Evolutionary conservation across 495 filamentous ascomycete species (phyloP).

Genomic region (Penicilliopsis zonata): DNA sequence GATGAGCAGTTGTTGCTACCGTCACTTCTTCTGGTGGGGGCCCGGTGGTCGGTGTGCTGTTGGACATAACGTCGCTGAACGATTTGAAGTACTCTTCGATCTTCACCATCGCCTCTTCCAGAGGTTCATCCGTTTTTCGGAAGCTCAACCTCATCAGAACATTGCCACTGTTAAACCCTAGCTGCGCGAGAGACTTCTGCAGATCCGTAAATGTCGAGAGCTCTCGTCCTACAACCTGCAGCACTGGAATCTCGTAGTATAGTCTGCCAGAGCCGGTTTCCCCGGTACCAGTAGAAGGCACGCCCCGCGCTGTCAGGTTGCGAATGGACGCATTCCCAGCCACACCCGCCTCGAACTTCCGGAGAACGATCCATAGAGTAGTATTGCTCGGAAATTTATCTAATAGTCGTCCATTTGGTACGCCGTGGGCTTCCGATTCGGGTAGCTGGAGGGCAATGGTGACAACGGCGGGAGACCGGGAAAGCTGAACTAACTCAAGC

Average conservation of each 20-base stretch:
- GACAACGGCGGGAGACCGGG: conserved; percentile 69
- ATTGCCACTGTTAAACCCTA: conserved; percentile 76
- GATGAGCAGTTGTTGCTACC: not conserved
- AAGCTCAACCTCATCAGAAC: conserved; percentile 68
- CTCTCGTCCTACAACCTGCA: conserved; percentile 70
- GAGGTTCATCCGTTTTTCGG: conserved; percentile 57
- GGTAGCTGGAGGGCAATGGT: conserved; percentile 77
- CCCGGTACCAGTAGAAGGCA: conserved; percentile 42
- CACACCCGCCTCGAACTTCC: conserved; percentile 69
- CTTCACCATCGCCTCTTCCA: conserved; percentile 75
- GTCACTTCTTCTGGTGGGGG: not conserved
- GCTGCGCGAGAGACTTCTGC: conserved; percentile 75
- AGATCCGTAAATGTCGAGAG: conserved; percentile 64
- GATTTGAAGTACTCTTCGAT: conserved; percentile 60
- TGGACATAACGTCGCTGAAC: conserved; percentile 17
- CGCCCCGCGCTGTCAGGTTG: conserved; percentile 72
- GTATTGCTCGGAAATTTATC: conserved; percentile 79
- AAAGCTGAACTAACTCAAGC: conserved; percentile 78
- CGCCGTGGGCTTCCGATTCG: conserved; percentile 44
- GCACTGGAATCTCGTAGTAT: conserved; percentile 75
- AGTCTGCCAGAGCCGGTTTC: conserved; percentile 56
- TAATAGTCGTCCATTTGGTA: conserved; percentile 49
- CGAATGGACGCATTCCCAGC: conserved; percentile 39
- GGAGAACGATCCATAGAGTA: conserved; percentile 74
- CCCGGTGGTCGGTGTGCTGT: not conserved